phyloP scores from a whole-genome alignment of 1,284 basidiomycete species.

The Flammula alnicola region DNA sequence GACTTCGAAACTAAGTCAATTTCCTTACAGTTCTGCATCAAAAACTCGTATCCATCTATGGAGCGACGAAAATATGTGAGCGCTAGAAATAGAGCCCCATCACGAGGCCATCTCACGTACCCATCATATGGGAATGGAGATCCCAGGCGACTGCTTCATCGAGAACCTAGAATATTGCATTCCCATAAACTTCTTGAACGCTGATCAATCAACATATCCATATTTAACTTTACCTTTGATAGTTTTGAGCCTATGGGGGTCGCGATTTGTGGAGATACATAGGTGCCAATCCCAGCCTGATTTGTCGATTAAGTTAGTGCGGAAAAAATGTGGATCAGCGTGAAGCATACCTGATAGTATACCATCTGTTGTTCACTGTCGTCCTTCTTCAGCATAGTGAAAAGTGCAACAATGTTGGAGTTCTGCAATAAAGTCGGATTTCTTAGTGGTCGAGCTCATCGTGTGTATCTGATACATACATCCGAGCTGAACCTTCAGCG shows the following conservation, averaged over 20 bases:
- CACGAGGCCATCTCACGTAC: constrained; percentile 13
- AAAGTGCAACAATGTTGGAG: constrained; percentile 68
- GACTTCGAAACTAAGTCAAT: neutral
- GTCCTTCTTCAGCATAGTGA: constrained; percentile 60
- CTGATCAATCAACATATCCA: constrained; percentile 16
- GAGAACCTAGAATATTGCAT: constrained; percentile 33
- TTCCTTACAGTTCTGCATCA: constrained; percentile 61
- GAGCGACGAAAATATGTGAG: neutral
- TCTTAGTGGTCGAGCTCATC: too few species aligned
- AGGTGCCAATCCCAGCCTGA: constrained; percentile 65
- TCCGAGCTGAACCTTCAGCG: constrained; percentile 32
- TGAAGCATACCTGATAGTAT: constrained; percentile 60
- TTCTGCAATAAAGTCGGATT: constrained; percentile 49
- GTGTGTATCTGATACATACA: constrained; percentile 9
- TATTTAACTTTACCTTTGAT: constrained; percentile 31
- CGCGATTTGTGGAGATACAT: constrained; percentile 47
- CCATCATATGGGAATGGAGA: constrained; percentile 59
- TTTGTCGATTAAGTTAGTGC: neutral
- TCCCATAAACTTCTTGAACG: neutral
- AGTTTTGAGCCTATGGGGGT: constrained; percentile 38
- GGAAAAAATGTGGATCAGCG: constrained; percentile 9
- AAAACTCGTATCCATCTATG: constrained; percentile 54
- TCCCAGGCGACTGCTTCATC: constrained; percentile 57
- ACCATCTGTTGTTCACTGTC: constrained; percentile 53
- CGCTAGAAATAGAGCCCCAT: neutral